A percentile compares a stretch with the other conserved stretches of the same genome.
Conservation (phyloP, 768 basidiomycete genomes). For the Psilocybe cubensis region DNA sequence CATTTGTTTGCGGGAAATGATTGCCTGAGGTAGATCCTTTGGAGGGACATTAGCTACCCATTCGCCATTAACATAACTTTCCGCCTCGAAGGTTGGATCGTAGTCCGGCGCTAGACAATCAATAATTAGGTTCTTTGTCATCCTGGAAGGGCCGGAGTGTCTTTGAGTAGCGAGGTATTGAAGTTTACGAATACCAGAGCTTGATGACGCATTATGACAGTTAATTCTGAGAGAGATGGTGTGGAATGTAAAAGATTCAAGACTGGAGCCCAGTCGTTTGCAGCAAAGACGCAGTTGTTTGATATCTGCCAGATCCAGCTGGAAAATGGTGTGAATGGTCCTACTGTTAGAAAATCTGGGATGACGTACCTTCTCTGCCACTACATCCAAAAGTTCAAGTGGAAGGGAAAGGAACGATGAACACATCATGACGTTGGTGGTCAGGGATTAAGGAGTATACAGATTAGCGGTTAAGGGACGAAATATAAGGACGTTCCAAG, state of each 20-base stretch:
- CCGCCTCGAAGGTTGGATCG: slow-evolving; percentile 11
- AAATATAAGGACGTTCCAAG: neutral
- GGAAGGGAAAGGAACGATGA: slow-evolving; percentile 12
- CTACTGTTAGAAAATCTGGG: neutral
- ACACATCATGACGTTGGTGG: neutral
- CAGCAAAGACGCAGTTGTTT: slow-evolving; percentile 16
- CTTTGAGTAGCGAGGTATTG: slow-evolving; percentile 3
- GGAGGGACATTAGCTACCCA: slow-evolving; percentile 10
- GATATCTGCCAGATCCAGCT: slow-evolving; percentile 10
- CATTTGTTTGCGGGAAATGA: slow-evolving; percentile 6
- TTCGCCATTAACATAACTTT: slow-evolving; percentile 5
- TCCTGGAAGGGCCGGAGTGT: neutral
- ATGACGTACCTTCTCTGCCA: slow-evolving; percentile 14
- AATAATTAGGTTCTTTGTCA: slow-evolving; percentile 10
- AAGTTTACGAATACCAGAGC: slow-evolving; percentile 1
- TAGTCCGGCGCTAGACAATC: slow-evolving; percentile 10
- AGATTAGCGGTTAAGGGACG: neutral
- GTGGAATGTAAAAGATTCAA: slow-evolving; percentile 10
- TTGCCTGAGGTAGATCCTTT: slow-evolving; percentile 5
- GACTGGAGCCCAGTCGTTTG: slow-evolving; percentile 8
- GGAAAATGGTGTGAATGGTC: neutral
- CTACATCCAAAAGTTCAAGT: slow-evolving; percentile 14
- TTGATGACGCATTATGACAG: slow-evolving; percentile 2
- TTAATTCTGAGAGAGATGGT: slow-evolving; percentile 13
- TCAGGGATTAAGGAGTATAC: neutral